Evolutionary conservation across 345 rosid species (phyloP), one percentile per base, ranked within the genome.

Genomic region (Lepidium africanum): DNA sequence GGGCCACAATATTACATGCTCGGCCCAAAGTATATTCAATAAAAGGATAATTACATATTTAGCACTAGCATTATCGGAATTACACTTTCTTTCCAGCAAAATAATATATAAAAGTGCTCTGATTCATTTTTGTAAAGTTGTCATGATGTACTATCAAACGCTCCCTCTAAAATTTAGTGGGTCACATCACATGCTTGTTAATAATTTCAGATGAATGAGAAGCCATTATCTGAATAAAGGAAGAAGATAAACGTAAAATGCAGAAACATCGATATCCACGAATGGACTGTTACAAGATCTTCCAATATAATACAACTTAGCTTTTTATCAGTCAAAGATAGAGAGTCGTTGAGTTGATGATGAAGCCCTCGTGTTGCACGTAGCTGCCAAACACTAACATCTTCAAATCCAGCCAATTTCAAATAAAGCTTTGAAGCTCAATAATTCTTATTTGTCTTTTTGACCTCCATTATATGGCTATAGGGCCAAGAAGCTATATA

Each of bases 341-440:
- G 47, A 60, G 51, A 67, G 74, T 62, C 66, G 65, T 46, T 57
- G 54, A 72, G 66, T 32, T 72, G 66, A 72, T 65, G 61, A 73
- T 73, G 71, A 65, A 48, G 60, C 66, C 60, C 66, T 73, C 71
- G 66, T 73, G 77, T 32, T 65, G 39, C 25, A 58, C 36, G 52
- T 65, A 65, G 54, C 77, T 73, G 67, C 71, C 77, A 73, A 73
- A 72, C 71, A 72, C 76, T 72, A 65, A 65, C 59, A 56, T 56
- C 39, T 47, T 14, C 50, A 47, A 41, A 63, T 72, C 64, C 76
- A 55, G 27, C 60, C n/a, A 30, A 37, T 61, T 39, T 30, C 5
- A 6, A 19, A 52, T 60, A 46, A 74, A 68, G 70, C 63, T 59
- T 54, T 38, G n/a, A 35, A 32, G 4, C 70, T 19, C 68, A 68